Conservation (phyloP, 805 yeast species). For the Lipomyces mesembrius region DNA sequence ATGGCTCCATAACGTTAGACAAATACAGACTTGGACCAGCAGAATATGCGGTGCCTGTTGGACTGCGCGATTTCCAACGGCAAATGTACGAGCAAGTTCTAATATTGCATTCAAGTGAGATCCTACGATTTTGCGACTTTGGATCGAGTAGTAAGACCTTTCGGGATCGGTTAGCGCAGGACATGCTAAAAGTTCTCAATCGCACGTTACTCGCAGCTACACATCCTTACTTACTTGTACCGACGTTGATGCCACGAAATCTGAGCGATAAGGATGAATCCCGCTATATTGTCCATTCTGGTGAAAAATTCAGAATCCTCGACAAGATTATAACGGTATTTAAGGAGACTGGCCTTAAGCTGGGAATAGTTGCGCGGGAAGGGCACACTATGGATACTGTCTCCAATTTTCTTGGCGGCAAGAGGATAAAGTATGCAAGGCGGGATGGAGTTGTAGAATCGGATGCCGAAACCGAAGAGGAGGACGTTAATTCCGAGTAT, state of each 20-base stretch:
- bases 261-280: conserved; percentile 46
- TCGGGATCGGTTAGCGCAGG: conserved; percentile 63
- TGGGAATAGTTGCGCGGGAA: conserved; percentile 73
- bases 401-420: conserved; percentile 72
- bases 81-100: conserved; percentile 90
- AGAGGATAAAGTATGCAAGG: conserved; percentile 59
- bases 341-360: conserved; percentile 51
- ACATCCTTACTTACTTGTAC: conserved; percentile 85
- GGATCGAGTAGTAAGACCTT: conserved; percentile 47
- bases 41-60: conserved; percentile 79
- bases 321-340: conserved; percentile 65
- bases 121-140: conserved; percentile 79
- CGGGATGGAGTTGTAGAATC: conserved; percentile 55
- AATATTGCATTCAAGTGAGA: conserved; percentile 88
- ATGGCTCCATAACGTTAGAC: conserved; percentile 26
- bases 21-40: conserved; percentile 45
- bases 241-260: conserved; percentile 83
- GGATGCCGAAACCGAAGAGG: conserved; percentile 44
- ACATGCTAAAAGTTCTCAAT: conserved; percentile 71
- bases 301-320: conserved; percentile 69
- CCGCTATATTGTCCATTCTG: conserved; percentile 35
- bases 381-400: conserved; percentile 72
- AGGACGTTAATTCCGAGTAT: conserved; percentile 51
- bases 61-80: conserved; percentile 83
- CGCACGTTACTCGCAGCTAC: conserved; percentile 82